Conservation (phyloP, 2,329 filamentous ascomycete species). For the Huntiella savannae region DNA sequence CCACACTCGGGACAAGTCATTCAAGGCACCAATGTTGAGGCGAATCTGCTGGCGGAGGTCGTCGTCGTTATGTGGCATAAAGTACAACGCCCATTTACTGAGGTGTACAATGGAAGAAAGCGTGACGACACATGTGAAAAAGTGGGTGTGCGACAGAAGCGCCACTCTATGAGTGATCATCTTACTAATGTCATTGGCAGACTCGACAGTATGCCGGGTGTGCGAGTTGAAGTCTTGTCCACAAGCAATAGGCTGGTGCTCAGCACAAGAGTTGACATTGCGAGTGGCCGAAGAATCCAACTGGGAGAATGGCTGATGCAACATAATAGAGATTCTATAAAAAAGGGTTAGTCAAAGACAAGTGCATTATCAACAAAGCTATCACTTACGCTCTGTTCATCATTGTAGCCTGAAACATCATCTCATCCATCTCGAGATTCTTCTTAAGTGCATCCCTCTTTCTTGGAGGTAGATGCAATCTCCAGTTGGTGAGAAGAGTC, state of each 20-base stretch:
- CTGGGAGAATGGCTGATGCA: conserved; percentile 64
- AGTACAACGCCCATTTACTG: conserved; percentile 54
- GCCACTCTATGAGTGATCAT: conserved; percentile 56
- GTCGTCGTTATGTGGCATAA: conserved; percentile 40
- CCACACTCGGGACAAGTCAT: conserved; percentile 52
- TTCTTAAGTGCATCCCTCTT: conserved; percentile 53
- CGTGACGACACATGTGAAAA: conserved; percentile 66
- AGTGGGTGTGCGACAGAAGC: conserved; percentile 57
- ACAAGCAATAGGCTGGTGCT: conserved; percentile 31
- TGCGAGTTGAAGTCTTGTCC: conserved; percentile 42
- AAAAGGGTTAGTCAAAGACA: neutral
- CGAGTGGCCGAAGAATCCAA: conserved; percentile 42
- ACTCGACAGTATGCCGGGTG: conserved; percentile 62
- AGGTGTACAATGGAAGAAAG: conserved; percentile 66
- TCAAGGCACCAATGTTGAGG: conserved; percentile 59
- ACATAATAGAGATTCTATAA: conserved; percentile 43
- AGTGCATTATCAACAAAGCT: neutral
- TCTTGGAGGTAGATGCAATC: conserved; percentile 52
- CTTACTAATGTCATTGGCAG: conserved; percentile 58
- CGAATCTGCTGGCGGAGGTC: conserved; percentile 56
- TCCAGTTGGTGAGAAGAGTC: conserved; percentile 49
- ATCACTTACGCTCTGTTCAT: conserved; percentile 38
- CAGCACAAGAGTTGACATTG: conserved; percentile 46
- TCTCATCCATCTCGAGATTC: conserved; percentile 60
- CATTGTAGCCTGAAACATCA: conserved; percentile 84